phyloP scores from a whole-genome alignment of 495 filamentous ascomycete species.

The Penicillium parvum region DNA sequence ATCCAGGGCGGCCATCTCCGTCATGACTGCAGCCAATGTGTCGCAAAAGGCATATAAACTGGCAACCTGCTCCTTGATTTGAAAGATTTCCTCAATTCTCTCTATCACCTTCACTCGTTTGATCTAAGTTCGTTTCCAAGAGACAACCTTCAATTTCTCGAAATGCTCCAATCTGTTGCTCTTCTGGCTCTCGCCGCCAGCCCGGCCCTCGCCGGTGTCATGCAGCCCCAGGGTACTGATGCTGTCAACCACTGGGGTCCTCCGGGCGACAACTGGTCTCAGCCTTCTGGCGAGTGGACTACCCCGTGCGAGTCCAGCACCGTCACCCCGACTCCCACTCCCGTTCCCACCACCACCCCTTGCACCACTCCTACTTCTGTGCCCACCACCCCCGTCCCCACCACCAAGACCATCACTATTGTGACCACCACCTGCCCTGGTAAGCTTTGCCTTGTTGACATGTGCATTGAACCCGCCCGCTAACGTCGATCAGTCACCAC shows the following conservation, averaged over 20 bases:
- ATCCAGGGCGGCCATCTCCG: slow-evolving; percentile 27
- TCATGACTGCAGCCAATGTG: slow-evolving; percentile 14
- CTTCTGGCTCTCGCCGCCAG: slow-evolving; percentile 38
- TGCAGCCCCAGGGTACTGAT: too few relatives aligned
- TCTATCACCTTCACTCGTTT: slow-evolving; percentile 39
- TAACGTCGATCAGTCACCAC: slow-evolving; percentile 29
- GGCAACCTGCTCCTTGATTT: slow-evolving; percentile 7
- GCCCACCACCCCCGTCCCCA: neutral
- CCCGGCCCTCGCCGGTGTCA: slow-evolving; percentile 41
- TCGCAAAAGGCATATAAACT: slow-evolving; percentile 30
- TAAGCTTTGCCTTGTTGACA: slow-evolving; percentile 18
- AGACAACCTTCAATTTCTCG: slow-evolving; percentile 23
- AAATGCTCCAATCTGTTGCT: slow-evolving; percentile 42
- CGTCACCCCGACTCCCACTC: slow-evolving; percentile 4
- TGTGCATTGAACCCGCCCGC: neutral
- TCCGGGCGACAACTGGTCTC: too few relatives aligned
- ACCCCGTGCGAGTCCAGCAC: slow-evolving; percentile 18
- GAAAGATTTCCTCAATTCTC: neutral
- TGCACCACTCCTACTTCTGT: slow-evolving; percentile 17
- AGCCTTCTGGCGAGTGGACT: slow-evolving; percentile 4
- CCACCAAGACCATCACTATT: slow-evolving; percentile 33
- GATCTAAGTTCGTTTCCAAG: slow-evolving; percentile 17
- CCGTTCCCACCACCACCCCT: neutral
- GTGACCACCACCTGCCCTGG: slow-evolving; percentile 38
- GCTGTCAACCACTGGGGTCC: too few relatives aligned